These are phyloP conservation scores for Vitis vinifera DNA, from an alignment of 164 flowering plant species.

Conservation along the genomic window ASM3070453v1 NC_081822.1:5805001-5805500, in stretches of 20 bases:
- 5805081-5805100: slow-evolving; percentile 42
- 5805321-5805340: slow-evolving; percentile 97
- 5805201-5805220: background rate
- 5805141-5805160: slow-evolving; percentile 35
- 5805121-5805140: slow-evolving; percentile 72
- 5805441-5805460: slow-evolving; percentile 92
- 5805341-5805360: slow-evolving; percentile 80
- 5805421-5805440: slow-evolving; percentile 98
- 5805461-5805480: slow-evolving; percentile 80
- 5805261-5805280: slow-evolving; percentile 38
- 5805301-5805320: slow-evolving; percentile 93
- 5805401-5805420: slow-evolving; percentile 80
- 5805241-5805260: background rate
- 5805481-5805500: slow-evolving; percentile 77
- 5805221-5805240: background rate
- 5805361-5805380: slow-evolving; percentile 94
- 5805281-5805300: slow-evolving; percentile 86
- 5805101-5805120: slow-evolving; percentile 80
- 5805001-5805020: background rate
- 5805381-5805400: slow-evolving; percentile 97
- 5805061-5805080: background rate
- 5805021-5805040: background rate
- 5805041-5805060: no score
- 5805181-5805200: background rate
- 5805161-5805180: slow-evolving; percentile 34